phyloP scores from a whole-genome alignment of 306 rosid genomes.

The Pyrus communis region DNA sequence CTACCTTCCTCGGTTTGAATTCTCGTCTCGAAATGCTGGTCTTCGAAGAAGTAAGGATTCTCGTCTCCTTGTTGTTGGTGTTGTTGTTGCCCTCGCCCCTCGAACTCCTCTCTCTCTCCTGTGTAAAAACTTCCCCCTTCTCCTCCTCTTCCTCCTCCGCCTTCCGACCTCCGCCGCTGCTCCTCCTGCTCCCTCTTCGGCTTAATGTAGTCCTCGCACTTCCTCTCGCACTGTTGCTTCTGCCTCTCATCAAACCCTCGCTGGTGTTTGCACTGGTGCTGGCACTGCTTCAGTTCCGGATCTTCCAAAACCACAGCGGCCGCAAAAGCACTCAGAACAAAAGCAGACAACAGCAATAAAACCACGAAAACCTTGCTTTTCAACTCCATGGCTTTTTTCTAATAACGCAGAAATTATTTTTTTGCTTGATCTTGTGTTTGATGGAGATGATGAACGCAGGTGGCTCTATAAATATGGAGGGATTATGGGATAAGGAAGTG shows the following conservation, averaged over 20 bases:
- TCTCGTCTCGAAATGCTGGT: conserved; percentile 26
- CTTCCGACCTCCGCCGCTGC: not conserved
- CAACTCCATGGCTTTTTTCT: conserved; percentile 3
- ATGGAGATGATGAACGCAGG: not conserved
- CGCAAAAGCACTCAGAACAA: conserved; percentile 5
- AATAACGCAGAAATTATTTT: not conserved
- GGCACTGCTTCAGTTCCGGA: conserved; percentile 39
- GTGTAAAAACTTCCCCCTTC: not conserved
- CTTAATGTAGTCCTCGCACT: conserved; percentile 28
- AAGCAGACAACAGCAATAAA: conserved; percentile 8
- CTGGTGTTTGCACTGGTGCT: conserved; percentile 46
- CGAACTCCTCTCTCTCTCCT: not conserved
- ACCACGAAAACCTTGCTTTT: conserved; percentile 15
- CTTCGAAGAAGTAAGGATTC: conserved; percentile 41
- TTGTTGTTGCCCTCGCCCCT: not conserved
- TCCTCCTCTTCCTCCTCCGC: not conserved
- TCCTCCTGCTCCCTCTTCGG: conserved; percentile 33
- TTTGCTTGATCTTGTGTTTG: not conserved
- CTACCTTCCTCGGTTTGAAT: conserved; percentile 43
- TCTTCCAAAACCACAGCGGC: conserved; percentile 12
- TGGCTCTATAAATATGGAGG: not conserved
- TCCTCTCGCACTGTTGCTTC: conserved; percentile 15
- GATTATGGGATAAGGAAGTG: not conserved
- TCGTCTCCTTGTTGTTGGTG: not conserved
- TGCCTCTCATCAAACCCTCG: conserved; percentile 17